Evolutionary conservation across 495 filamentous ascomycete species (phyloP).

Genomic region (Talaromyces liani): DNA sequence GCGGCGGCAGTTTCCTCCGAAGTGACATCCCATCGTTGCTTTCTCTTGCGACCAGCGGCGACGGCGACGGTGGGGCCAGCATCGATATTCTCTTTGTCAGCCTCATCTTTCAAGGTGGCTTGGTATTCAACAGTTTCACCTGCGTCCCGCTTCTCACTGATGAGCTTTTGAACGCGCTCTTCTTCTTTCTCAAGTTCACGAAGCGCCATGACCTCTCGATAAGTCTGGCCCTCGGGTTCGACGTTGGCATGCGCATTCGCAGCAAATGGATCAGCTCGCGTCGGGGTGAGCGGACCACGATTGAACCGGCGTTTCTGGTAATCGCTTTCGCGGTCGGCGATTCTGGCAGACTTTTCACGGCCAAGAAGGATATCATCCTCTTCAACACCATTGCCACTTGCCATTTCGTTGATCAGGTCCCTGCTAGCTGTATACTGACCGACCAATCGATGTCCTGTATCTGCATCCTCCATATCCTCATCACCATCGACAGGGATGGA

Average conservation of each 20-base stretch:
- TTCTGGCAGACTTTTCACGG: constrained; percentile 82
- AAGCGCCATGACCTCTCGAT: constrained; percentile 84
- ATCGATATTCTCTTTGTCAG: constrained; percentile 64
- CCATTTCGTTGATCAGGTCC: constrained; percentile 91
- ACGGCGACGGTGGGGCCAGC: constrained; percentile 59
- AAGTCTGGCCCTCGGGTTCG: constrained; percentile 65
- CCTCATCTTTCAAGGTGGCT: constrained; percentile 61
- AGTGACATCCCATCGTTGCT: constrained; percentile 87
- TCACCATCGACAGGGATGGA: constrained; percentile 81
- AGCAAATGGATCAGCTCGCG: constrained; percentile 82
- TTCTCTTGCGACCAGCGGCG: constrained; percentile 65
- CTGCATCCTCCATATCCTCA: constrained; percentile 74
- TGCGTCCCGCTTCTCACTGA: constrained; percentile 67
- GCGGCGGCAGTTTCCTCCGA: constrained; percentile 35
- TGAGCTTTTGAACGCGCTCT: constrained; percentile 72
- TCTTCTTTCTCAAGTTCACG: constrained; percentile 93
- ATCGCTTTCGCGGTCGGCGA: constrained; percentile 88
- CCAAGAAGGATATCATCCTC: constrained; percentile 87
- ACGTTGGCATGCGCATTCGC: constrained; percentile 62
- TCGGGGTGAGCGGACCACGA: constrained; percentile 73
- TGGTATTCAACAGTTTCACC: constrained; percentile 52
- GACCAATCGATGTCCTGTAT: constrained; percentile 69
- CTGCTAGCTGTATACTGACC: constrained; percentile 95
- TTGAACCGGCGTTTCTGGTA: constrained; percentile 95
- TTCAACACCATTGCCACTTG: constrained; percentile 72